Evolutionary conservation across 768 basidiomycete genomes (phyloP).

Genomic region (Boletus pseudo-olivaceus): DNA sequence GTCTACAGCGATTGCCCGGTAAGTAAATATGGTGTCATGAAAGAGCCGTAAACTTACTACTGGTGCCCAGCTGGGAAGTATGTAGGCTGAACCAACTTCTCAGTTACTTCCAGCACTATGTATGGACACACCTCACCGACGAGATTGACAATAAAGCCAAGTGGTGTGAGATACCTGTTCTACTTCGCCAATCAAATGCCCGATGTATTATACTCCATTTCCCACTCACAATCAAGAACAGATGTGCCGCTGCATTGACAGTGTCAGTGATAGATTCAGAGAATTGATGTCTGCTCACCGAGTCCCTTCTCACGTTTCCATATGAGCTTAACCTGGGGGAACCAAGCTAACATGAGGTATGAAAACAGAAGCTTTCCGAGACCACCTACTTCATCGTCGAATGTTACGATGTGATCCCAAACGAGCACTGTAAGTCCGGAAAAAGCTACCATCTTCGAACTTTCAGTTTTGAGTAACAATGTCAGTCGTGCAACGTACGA

Average conservation of each 20-base stretch:
- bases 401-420: constrained; percentile 43
- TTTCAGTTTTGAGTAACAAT: background rate
- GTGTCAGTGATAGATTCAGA: background rate
- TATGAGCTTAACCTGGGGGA: constrained; percentile 32
- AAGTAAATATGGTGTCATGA: background rate
- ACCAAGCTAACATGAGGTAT: background rate
- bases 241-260: constrained; percentile 26
- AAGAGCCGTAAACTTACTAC: constrained; percentile 7
- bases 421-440: constrained; percentile 48
- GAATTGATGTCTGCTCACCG: constrained; percentile 24
- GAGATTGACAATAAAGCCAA: constrained; percentile 59
- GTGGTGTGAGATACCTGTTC: constrained; percentile 64
- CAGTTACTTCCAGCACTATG: background rate
- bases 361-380: background rate
- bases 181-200: constrained; percentile 18
- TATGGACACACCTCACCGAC: constrained; percentile 22
- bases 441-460: constrained; percentile 46
- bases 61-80: constrained; percentile 10
- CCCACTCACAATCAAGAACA: constrained; percentile 37
- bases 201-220: background rate
- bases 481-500: constrained; percentile 2
- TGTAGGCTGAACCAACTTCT: constrained; percentile 11
- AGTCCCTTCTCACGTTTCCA: constrained; percentile 36
- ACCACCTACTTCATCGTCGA: constrained; percentile 35
- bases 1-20: constrained; percentile 4